Percentiles rank a stretch among this genome's conserved stretches.
phyloP scores from a whole-genome alignment of 257 asterid genomes.

The Leptodermis oblonga region DNA sequence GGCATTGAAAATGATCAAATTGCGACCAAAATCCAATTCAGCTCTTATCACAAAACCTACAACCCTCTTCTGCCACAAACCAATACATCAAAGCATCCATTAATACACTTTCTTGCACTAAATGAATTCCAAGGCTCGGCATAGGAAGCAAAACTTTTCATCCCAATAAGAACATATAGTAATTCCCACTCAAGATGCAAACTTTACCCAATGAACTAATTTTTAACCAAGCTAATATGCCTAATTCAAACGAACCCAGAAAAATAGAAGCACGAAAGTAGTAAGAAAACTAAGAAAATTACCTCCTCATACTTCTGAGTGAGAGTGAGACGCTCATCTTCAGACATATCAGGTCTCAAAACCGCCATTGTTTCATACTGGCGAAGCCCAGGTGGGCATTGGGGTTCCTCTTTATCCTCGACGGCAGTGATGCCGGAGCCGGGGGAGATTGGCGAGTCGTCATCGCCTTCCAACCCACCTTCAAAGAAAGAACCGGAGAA shows the following conservation, averaged over 20 bases:
- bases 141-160: too few species aligned
- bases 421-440: conserved; percentile 54
- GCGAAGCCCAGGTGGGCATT: conserved; percentile 91
- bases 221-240: too few species aligned
- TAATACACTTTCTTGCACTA: too few species aligned
- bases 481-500: conserved; percentile 56
- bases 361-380: conserved; percentile 87
- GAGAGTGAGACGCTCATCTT: conserved; percentile 84
- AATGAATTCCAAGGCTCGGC: neutral
- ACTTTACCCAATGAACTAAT: too few species aligned
- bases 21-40: neutral
- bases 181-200: neutral
- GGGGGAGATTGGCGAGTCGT: conserved; percentile 42
- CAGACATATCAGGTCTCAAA: conserved; percentile 91
- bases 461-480: conserved; percentile 53
- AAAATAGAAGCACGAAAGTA: neutral
- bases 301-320: conserved; percentile 97
- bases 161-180: too few species aligned
- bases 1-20: neutral
- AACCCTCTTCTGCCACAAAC: too few species aligned
- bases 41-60: neutral
- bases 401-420: conserved; percentile 83
- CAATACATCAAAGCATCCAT: too few species aligned
- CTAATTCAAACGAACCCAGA: neutral
- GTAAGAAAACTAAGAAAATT: neutral